Conservation (phyloP, 345 rosid genomes). For the Ceriops zippeliana region DNA sequence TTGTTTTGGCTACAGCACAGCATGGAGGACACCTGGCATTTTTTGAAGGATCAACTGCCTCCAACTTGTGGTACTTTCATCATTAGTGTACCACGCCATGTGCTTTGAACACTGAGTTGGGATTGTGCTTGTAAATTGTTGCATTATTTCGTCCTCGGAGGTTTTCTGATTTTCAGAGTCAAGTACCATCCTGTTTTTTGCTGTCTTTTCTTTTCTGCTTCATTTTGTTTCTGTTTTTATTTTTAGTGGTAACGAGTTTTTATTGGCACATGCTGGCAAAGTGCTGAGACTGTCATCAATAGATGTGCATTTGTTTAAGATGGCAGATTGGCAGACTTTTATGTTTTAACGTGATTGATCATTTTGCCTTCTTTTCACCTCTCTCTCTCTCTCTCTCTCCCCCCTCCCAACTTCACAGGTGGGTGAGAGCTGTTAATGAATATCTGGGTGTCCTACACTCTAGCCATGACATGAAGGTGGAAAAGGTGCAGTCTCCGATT, state of each 20-base stretch:
- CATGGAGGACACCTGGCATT: conserved; percentile 93
- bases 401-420: conserved; percentile 42
- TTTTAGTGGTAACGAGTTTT: too few relatives aligned
- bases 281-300: too few relatives aligned
- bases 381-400: not conserved
- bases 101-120: not conserved
- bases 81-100: not conserved
- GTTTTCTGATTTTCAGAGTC: not conserved
- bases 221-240: too few relatives aligned
- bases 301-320: not conserved
- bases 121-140: not conserved
- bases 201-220: too few relatives aligned
- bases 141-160: not conserved
- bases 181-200: too few relatives aligned
- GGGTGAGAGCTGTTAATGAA: conserved; percentile 81
- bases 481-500: conserved; percentile 36
- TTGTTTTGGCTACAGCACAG: conserved; percentile 62
- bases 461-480: conserved; percentile 62
- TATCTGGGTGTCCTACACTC: conserved; percentile 58
- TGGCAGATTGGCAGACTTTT: not conserved
- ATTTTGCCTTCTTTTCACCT: not conserved
- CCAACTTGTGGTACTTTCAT: conserved; percentile 54
- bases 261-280: too few relatives aligned
- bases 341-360: not conserved
- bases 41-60: conserved; percentile 74